Percentiles rank a stretch among this genome's conserved stretches.
These are phyloP conservation scores for Candida sanyaensis DNA, from an alignment of 1,139 yeast genomes.

Conservation along the genomic window DNA sequence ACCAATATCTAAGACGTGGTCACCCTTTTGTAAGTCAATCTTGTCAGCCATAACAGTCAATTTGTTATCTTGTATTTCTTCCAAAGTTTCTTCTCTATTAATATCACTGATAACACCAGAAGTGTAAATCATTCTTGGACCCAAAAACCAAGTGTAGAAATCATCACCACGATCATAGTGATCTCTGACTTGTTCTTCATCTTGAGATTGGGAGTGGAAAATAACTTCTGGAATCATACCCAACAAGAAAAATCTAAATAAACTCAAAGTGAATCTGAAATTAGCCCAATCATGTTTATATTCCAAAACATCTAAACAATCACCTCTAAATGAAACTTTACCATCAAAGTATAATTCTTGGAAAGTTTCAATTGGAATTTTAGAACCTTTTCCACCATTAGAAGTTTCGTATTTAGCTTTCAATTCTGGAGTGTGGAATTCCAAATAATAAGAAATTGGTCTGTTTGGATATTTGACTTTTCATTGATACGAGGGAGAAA, in stretches of 20 bases:
- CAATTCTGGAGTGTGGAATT: constrained; percentile 76
- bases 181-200: constrained; percentile 94
- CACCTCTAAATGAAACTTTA: constrained; percentile 87
- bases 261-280: constrained; percentile 74
- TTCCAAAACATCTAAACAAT: constrained; percentile 80
- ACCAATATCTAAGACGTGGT: constrained; percentile 78
- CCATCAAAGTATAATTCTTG: constrained; percentile 84
- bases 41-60: constrained; percentile 86
- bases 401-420: constrained; percentile 63
- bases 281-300: constrained; percentile 90
- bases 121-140: constrained; percentile 93
- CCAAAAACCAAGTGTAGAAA: constrained; percentile 91
- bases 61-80: constrained; percentile 89
- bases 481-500: constrained; percentile 77
- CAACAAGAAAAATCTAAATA: constrained; percentile 78
- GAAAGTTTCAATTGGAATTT: constrained; percentile 93
- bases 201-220: constrained; percentile 89
- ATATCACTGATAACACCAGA: constrained; percentile 82
- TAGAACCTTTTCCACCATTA: constrained; percentile 60
- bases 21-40: constrained; percentile 73
- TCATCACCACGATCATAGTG: constrained; percentile 98
- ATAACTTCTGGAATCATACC: constrained; percentile 95
- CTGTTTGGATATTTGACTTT: constrained; percentile 71
- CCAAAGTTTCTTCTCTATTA: constrained; percentile 72
- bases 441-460: constrained; percentile 78